Percentiles rank a stretch among this genome's conserved stretches.
Evolutionary conservation across 495 filamentous ascomycete genomes (phyloP).

Genomic region (Glarea lozoyensis): DNA sequence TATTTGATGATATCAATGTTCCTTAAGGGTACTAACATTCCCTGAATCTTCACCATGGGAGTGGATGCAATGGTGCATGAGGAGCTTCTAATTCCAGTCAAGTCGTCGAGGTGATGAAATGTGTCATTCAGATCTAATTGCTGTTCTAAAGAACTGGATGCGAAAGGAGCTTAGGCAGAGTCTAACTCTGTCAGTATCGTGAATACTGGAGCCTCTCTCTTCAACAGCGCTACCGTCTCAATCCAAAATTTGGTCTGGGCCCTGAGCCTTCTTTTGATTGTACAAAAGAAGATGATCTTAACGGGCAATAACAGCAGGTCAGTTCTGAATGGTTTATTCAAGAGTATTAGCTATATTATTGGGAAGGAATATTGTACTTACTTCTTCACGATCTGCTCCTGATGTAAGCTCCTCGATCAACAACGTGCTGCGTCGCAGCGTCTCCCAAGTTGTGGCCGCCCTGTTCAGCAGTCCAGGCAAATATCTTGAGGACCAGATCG

Average conservation of each 20-base stretch:
- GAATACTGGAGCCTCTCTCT: not conserved
- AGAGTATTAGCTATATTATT: not conserved
- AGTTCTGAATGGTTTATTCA: not conserved
- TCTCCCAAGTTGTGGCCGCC: constrained; percentile 15
- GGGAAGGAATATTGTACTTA: not conserved
- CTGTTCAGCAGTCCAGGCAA: constrained; percentile 12
- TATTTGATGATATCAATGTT: not conserved
- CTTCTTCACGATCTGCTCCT: constrained; percentile 18
- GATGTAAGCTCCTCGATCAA: constrained; percentile 13
- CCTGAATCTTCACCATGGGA: not conserved
- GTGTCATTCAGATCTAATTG: too few relatives aligned
- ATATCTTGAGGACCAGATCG: constrained; percentile 9
- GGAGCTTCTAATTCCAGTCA: not conserved
- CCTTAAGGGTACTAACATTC: not conserved
- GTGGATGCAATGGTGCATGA: not conserved
- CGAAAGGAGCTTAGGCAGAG: not conserved
- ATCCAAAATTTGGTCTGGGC: not conserved
- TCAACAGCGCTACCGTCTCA: not conserved
- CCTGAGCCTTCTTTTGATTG: not conserved
- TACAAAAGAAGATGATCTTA: not conserved
- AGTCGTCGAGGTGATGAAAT: too few relatives aligned
- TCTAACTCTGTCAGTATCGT: not conserved
- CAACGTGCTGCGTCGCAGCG: constrained; percentile 10
- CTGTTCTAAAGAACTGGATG: not conserved
- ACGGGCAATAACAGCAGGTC: not conserved